Evolutionary conservation across 148 eudicot species (phyloP).

Genomic region (Heliamphora exappendiculata): DNA sequence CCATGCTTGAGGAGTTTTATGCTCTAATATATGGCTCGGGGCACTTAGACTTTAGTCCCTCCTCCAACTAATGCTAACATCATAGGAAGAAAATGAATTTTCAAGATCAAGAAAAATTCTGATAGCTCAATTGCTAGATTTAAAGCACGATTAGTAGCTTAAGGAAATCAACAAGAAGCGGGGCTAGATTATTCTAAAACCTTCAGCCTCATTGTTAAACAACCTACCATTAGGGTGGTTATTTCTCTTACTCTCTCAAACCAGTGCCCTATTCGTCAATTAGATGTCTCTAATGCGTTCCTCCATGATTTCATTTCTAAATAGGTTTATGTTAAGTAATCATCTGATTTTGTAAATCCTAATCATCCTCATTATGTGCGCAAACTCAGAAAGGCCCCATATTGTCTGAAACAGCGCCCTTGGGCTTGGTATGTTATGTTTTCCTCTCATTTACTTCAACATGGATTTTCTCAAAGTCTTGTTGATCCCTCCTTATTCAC

Average conservation of each 20-base stretch:
- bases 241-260: neutral
- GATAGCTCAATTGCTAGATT: neutral
- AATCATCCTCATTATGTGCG: neutral
- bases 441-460: neutral
- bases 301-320: neutral
- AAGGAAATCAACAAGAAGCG: neutral
- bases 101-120: neutral
- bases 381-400: neutral
- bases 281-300: neutral
- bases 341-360: neutral
- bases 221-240: neutral
- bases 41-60: neutral
- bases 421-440: neutral
- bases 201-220: neutral
- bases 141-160: neutral
- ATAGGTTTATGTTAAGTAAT: neutral
- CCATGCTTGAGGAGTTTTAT: neutral
- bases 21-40: neutral
- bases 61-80: too few species aligned
- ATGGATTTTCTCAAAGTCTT: neutral
- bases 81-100: neutral
- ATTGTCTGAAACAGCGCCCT: neutral
- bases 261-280: neutral
- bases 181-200: neutral
- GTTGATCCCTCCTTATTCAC: neutral